These are phyloP conservation scores for Salix udensis DNA, from an alignment of 345 rosid species.

Conservation along the genomic window DNA sequence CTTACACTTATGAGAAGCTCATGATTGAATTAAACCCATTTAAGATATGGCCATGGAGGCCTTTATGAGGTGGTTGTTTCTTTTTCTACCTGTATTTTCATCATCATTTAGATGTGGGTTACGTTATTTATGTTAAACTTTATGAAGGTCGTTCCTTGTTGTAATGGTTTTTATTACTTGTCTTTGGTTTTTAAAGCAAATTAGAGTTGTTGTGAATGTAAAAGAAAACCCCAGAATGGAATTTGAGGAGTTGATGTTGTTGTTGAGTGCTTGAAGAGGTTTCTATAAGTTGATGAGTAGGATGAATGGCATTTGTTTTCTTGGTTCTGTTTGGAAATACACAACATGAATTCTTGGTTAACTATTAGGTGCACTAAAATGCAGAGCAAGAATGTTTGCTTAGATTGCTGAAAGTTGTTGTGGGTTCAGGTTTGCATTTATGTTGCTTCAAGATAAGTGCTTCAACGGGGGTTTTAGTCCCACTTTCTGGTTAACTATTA, in stretches of 20 bases:
- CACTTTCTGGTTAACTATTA: background rate
- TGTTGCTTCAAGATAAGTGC: background rate
- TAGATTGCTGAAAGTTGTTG: constrained; percentile 10
- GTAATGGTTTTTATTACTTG: constrained; percentile 6
- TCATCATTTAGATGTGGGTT: constrained; percentile 3
- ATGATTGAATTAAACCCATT: constrained; percentile 13
- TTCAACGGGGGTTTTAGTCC: background rate
- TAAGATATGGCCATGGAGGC: constrained; percentile 6
- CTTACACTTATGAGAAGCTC: background rate
- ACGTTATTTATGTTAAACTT: constrained; percentile 12
- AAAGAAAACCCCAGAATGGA: background rate
- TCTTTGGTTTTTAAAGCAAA: background rate
- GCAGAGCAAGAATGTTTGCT: background rate
- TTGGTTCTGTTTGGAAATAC: background rate
- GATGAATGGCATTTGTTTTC: constrained; percentile 14
- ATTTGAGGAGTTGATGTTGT: background rate
- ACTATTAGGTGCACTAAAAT: constrained; percentile 1
- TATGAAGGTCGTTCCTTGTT: constrained; percentile 20
- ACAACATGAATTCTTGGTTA: background rate
- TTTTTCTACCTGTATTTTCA: background rate
- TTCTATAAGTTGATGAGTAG: constrained; percentile 5
- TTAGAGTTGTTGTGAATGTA: constrained; percentile 22
- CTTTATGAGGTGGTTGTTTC: constrained; percentile 16
- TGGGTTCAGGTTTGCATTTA: background rate
- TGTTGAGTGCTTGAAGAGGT: constrained; percentile 13